Conservation (phyloP, 1,284 basidiomycete species). For the Amylostereum chailletii region DNA sequence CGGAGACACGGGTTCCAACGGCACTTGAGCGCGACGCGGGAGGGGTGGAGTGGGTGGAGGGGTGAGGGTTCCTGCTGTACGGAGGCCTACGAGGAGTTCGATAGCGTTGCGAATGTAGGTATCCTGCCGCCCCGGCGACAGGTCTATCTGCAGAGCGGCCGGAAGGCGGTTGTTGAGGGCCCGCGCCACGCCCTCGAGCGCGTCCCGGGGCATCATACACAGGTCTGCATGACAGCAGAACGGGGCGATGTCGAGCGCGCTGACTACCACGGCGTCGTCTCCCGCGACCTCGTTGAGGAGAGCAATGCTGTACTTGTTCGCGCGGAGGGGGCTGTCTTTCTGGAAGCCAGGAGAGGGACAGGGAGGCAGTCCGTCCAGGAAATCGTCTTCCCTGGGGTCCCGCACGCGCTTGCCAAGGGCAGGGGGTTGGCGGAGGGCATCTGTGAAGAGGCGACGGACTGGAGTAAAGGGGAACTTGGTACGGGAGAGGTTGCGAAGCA, state of each 20-base stretch:
- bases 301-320: constrained; percentile 21
- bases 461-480: no score
- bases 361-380: no score
- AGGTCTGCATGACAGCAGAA: constrained; percentile 61
- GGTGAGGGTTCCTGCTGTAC: constrained; percentile 6
- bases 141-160: constrained; percentile 33
- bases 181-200: constrained; percentile 36
- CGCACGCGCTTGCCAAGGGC: no score
- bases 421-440: no score
- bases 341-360: no score
- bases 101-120: constrained; percentile 35
- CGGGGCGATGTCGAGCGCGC: constrained; percentile 36
- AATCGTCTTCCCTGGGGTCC: no score
- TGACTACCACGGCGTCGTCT: constrained; percentile 48
- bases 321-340: neutral
- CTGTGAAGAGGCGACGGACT: no score
- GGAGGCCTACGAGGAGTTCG: constrained; percentile 45
- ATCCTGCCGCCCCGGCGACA: constrained; percentile 21
- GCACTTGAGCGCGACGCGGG: neutral
- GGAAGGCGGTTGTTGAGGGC: constrained; percentile 42
- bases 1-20: neutral
- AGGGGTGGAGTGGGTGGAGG: neutral
- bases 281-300: constrained; percentile 42
- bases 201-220: constrained; percentile 37
- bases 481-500: no score